These are phyloP conservation scores for Geotrichum phurueaensis DNA, from an alignment of 1,139 yeast species.

Conservation along the genomic window DNA sequence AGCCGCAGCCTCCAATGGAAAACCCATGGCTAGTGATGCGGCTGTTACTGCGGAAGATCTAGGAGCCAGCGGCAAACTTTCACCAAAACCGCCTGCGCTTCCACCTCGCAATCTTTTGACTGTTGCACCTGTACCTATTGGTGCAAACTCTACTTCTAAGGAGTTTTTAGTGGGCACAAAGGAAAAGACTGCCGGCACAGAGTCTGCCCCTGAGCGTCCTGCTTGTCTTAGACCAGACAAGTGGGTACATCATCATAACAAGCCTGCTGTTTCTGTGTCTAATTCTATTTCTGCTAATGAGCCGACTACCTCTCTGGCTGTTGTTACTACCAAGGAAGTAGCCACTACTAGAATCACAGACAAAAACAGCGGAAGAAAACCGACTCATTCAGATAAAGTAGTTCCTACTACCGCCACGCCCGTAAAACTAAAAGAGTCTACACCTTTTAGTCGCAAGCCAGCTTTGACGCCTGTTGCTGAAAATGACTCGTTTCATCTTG, in stretches of 20 bases:
- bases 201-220: neutral
- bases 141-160: neutral
- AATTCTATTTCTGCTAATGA: neutral
- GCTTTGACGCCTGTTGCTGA: neutral
- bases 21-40: neutral
- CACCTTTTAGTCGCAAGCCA: neutral
- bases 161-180: neutral
- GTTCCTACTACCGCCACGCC: too few relatives aligned
- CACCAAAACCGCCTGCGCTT: neutral
- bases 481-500: neutral
- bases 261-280: neutral
- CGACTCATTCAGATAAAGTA: too few relatives aligned
- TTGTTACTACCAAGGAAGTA: neutral
- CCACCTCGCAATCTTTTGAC: neutral
- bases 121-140: neutral
- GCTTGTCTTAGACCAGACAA: neutral
- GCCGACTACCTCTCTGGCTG: neutral
- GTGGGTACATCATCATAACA: neutral
- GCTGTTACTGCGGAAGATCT: neutral
- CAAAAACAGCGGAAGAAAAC: too few relatives aligned
- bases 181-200: neutral
- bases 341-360: neutral
- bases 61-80: neutral
- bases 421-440: neutral
- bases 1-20: neutral